These are phyloP conservation scores for Quercus tomentella DNA, from an alignment of 331 rosid genomes.

Conservation along the genomic window DNA sequence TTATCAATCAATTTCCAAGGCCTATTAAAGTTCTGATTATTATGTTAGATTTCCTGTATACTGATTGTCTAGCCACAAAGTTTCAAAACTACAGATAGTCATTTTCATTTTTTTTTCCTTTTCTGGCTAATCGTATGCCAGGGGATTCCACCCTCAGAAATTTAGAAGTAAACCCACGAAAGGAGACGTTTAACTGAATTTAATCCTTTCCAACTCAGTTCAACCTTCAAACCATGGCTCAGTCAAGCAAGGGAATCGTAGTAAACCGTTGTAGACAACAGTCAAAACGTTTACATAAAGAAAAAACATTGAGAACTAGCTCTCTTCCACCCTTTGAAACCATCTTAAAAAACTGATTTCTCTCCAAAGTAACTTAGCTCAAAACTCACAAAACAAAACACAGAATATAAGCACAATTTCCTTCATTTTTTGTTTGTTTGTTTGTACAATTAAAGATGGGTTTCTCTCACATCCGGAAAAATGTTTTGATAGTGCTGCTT, in stretches of 20 bases:
- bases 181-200: not conserved
- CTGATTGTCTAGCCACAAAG: too few relatives aligned
- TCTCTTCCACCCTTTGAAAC: not conserved
- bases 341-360: not conserved
- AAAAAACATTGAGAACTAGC: not conserved
- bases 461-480: slow-evolving; percentile 16
- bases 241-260: too few relatives aligned
- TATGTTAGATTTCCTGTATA: too few relatives aligned
- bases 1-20: too few relatives aligned
- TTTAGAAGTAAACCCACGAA: too few relatives aligned
- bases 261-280: not conserved
- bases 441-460: slow-evolving; percentile 4
- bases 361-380: not conserved
- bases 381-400: not conserved
- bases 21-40: too few relatives aligned
- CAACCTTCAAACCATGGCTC: slow-evolving; percentile 18
- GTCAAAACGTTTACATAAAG: not conserved
- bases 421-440: not conserved
- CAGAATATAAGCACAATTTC: not conserved
- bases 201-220: slow-evolving; percentile 10
- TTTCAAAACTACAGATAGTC: too few relatives aligned
- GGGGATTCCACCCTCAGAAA: too few relatives aligned
- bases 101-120: too few relatives aligned
- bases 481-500: slow-evolving; percentile 18
- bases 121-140: too few relatives aligned